Evolutionary conservation across 352 stramenopile genomes (phyloP), one percentile per base, ranked within the genome.

Genomic region (Globisporangium uncinulatum): DNA sequence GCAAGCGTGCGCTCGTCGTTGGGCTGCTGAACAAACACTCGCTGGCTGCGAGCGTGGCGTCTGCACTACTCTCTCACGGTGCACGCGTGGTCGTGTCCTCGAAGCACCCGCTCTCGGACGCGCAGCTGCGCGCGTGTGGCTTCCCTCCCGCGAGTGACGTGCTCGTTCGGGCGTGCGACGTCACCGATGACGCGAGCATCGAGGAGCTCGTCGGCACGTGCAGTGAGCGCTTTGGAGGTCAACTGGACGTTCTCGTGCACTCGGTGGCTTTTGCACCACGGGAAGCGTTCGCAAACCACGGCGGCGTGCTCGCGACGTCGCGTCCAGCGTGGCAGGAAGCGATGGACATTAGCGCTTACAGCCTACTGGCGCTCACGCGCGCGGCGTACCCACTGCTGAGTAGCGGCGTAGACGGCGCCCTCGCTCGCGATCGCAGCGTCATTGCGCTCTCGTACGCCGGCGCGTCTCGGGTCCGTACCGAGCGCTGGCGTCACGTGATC

Each of bases 21-120:
- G 90, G 90, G 24, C 72, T 97, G 17, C 83, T 94, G 51, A 97
- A 97, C 70, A 88, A 94, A 54, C 74, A 95, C 59, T 97, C 88
- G 42, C 70, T 97, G 21, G 90, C 88, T 8, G 84, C 83, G 42
- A 67, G 69, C 34, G 73, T 90, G 58, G 81, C 87, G 6, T 74
- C 87, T 47, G 65, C 79, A 8, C 73, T 96, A 53, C 70, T 94
- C 6, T 67, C 58, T 4, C 59, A 88, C 17, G 78, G 79, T 21
- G 80, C 83, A 24, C 81, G 78, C 54, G 80, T 94, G 21, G 71
- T 96, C 34, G 76, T 96, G 48, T 73, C 86, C 4, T 96, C 89
- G 13, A 77, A 73, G 53, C 62, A 48, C 13, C 64, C 69, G 51
- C 63, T 92, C 15, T 71, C 67, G 10, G 61, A 70, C 36, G 76